Conservation (phyloP, 345 rosid genomes). For the Reutealis trisperma region DNA sequence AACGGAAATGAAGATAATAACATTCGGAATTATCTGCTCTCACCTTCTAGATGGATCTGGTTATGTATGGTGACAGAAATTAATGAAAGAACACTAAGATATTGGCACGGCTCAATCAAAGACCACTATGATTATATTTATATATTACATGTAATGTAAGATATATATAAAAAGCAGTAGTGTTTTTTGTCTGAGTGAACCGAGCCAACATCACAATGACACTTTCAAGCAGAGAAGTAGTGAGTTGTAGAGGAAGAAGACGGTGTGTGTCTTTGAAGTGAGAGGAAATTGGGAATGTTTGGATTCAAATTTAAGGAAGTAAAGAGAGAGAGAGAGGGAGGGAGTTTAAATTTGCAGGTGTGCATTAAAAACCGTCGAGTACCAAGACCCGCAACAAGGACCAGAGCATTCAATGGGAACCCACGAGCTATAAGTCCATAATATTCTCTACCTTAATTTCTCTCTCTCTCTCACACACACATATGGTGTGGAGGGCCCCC, state of each 20-base stretch:
- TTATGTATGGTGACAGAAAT: conserved; percentile 3
- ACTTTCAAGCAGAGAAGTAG: conserved; percentile 7
- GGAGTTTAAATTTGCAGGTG: conserved; percentile 5
- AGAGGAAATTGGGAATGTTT: not conserved
- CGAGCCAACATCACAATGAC: conserved; percentile 33
- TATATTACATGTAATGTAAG: too few relatives aligned
- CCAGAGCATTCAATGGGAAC: conserved; percentile 36
- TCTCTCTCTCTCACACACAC: conserved; percentile 5
- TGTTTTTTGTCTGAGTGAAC: conserved; percentile 24
- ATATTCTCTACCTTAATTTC: conserved; percentile 15
- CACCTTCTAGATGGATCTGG: not conserved
- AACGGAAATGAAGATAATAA: too few relatives aligned
- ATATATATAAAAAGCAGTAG: not conserved
- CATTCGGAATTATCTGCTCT: too few relatives aligned
- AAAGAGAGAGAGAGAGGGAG: not conserved
- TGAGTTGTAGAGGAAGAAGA: not conserved
- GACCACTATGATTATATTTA: not conserved
- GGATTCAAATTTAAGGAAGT: not conserved
- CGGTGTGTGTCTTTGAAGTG: not conserved
- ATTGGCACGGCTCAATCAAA: conserved; percentile 99
- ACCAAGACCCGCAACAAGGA: conserved; percentile 32
- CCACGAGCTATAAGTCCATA: conserved; percentile 25
- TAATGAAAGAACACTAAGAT: conserved; percentile 76
- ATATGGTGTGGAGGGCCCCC: not conserved
- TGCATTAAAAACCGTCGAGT: conserved; percentile 37